Base-by-base conservation (phyloP, 2,329 filamentous ascomycete genomes). In the Pseudophaeomoniella oleicola region DNA sequence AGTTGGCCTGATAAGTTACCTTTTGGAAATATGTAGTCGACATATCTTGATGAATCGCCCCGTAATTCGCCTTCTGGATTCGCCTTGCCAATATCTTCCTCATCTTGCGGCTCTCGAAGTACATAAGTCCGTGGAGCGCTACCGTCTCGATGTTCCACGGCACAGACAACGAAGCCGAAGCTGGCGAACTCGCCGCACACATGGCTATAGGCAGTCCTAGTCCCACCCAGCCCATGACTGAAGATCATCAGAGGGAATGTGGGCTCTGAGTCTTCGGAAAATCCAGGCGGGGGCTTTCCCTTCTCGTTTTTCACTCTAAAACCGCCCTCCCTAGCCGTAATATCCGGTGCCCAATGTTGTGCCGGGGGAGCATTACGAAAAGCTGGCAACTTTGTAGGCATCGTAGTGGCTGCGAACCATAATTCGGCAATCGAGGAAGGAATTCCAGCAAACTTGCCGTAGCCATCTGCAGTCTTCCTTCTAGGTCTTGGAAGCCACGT, bases 141-240 rank as follows among this genome's bases (percentile, higher is more conserved):
- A 1, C 76, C 75, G 49, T 80, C 75, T 17, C 75, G 56, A 50
- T 81, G 75, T 52, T 81, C 75, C 16, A 81, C 48, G 0, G 74
- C 72, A 19, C 74, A 67, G 0, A 81, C 73, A 1, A 81, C 59
- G 45, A 79, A 77, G 0, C 75, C 74, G 44, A 77, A 74, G 47
- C 71, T 76, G 0, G 75, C 75, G 44, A 81, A 70, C 44, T 81
- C 74, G 5, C 75, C 72, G 44, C 75, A 80, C 2, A 80, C 59
- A 12, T 67, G 66, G 13, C 70, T 75, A 47, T 77, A 78, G 42
- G 67, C 69, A 2, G 74, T 78, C 33, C 74, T 58, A 2, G 71
- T 77, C 0, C 74, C 75, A 4, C 75, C 74, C 4, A 81, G 54
- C 0, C 76, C 76, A 51, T 81, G 76, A 46, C 71, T 77, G 52